Conservation (phyloP, 2,329 filamentous ascomycete genomes). For the Monosporascus cannonballus region DNA sequence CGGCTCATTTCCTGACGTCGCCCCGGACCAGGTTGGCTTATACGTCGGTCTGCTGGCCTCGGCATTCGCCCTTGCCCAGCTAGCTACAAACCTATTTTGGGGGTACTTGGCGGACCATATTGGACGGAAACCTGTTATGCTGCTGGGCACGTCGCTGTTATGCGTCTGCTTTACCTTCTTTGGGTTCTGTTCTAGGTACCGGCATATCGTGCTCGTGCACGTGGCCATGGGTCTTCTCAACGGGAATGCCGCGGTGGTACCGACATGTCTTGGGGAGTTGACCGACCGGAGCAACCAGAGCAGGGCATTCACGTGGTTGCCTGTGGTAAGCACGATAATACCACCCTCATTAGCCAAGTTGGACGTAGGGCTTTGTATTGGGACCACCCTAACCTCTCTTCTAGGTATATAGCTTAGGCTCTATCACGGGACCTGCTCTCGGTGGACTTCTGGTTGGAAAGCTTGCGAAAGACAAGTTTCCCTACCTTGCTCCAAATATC, state of each 20-base stretch:
- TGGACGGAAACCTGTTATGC: slow-evolving; percentile 75
- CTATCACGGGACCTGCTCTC: slow-evolving; percentile 87
- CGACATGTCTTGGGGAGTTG: slow-evolving; percentile 88
- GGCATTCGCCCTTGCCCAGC: slow-evolving; percentile 85
- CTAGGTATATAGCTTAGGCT: slow-evolving; percentile 78
- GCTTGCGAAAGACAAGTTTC: slow-evolving; percentile 56
- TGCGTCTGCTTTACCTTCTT: slow-evolving; percentile 78
- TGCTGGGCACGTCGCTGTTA: slow-evolving; percentile 77
- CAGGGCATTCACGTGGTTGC: slow-evolving; percentile 86
- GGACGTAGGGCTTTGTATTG: too few relatives aligned
- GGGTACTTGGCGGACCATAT: slow-evolving; percentile 75
- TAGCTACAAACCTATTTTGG: slow-evolving; percentile 89
- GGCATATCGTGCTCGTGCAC: slow-evolving; percentile 82
- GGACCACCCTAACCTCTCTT: too few relatives aligned
- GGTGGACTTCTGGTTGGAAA: slow-evolving; percentile 75
- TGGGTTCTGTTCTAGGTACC: slow-evolving; percentile 76
- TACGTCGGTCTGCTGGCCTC: slow-evolving; percentile 91
- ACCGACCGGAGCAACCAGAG: slow-evolving; percentile 95
- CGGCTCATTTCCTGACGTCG: slow-evolving; percentile 74
- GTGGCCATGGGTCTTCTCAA: slow-evolving; percentile 88
- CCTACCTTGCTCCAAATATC: slow-evolving; percentile 81
- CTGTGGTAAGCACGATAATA: slow-evolving; percentile 45
- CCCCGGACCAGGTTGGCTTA: slow-evolving; percentile 64
- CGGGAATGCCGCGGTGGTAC: slow-evolving; percentile 90
- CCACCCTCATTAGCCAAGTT: too few relatives aligned